Evolutionary conservation across 768 basidiomycete genomes (phyloP), one percentile per base, ranked within the genome.

Genomic region (Leucocoprinus sp.): DNA sequence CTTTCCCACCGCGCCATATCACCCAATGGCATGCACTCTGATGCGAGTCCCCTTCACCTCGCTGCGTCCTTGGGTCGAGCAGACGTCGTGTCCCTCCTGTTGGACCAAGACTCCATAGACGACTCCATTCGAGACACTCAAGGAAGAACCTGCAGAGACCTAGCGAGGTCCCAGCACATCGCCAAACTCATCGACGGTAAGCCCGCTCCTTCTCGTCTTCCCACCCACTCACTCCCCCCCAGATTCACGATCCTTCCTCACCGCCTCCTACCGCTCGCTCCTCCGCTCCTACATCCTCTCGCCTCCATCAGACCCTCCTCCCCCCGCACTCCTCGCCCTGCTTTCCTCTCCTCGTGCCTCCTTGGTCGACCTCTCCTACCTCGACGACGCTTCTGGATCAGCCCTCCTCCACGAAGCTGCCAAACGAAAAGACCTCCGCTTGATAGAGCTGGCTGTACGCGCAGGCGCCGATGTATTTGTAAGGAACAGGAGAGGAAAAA

Each of bases 401-500:
- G 80, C 87, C 0, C 62, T 96, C 4, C 69, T 97, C 0, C 93
- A 97, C 52, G 93, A 93, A 60, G 90, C 92, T 1, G 87, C 88
- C 0, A 69, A 76, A 27, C 72, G 91, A 12, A 82, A 83, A 49
- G 90, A 96, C 56, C 64, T 95, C 17, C 70, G 80, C 3, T 64
- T 95, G 15, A 77, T 95, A 21, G 88, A 95, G 56, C 72, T 91
- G n/a, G 83, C 80, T 0, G 78, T 93, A 1, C 76, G 84, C 18
- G 83, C 84, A 7, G 92, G 92, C 0, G 91, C 89, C 0, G 91
- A 93, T 57, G 84, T 93, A 3, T 93, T 93, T 56, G 82, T 85
- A 1, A 71, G 91, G 3, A 84, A 95, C 61, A 70, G 80, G 17
- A 71, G 64, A 49, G 92, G 93, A 0, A 82, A 72, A 55, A 75